Evolutionary conservation across 176 grass and related monocot genomes (phyloP).

Genomic region (Carex pumila): DNA sequence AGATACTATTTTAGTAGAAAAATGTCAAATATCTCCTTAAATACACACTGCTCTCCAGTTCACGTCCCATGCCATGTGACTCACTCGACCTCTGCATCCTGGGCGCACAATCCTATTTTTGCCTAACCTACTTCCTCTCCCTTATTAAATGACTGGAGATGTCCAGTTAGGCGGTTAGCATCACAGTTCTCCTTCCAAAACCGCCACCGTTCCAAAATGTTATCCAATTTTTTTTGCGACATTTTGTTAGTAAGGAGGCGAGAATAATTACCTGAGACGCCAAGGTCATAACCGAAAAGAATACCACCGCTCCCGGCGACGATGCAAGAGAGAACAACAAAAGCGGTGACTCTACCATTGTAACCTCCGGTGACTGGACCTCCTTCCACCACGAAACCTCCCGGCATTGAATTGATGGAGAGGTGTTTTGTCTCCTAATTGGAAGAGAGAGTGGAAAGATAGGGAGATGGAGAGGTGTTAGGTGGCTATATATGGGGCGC

Average conservation of each 20-base stretch:
- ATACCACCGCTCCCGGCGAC: slow-evolving; percentile 76
- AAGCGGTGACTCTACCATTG: slow-evolving; percentile 56
- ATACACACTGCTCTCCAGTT: background rate
- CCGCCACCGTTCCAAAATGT: background rate
- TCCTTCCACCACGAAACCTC: slow-evolving; percentile 26
- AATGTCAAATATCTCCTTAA: background rate
- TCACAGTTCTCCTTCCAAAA: background rate
- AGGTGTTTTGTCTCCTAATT: background rate
- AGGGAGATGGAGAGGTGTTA: background rate
- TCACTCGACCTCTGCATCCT: background rate
- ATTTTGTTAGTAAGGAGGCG: background rate
- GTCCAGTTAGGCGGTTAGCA: background rate
- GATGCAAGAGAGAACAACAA: slow-evolving; percentile 60
- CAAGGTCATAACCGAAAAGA: slow-evolving; percentile 95
- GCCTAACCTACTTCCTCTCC: background rate
- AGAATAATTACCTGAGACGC: slow-evolving; percentile 62
- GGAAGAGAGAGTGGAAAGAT: background rate
- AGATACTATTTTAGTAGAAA: background rate
- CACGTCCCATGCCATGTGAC: background rate
- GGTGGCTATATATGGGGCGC: background rate
- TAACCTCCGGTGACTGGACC: slow-evolving; percentile 30
- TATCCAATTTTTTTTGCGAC: background rate
- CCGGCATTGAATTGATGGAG: slow-evolving; percentile 27
- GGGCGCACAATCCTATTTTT: background rate
- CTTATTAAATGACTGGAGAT: background rate